These are phyloP conservation scores for Carallia brachiata DNA, from an alignment of 345 rosid species.

Conservation along the genomic window DNA sequence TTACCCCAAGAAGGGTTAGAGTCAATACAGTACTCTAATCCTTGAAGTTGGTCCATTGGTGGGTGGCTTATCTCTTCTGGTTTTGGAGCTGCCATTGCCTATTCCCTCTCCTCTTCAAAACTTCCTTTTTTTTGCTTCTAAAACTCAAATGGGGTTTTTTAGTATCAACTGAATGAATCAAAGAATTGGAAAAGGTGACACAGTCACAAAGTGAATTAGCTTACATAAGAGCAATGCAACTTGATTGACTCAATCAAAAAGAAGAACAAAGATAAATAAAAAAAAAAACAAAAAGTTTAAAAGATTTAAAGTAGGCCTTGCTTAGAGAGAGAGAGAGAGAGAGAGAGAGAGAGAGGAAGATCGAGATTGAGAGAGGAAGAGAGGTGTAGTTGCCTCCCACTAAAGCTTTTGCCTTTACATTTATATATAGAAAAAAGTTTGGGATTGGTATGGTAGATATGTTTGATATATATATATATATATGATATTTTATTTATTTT, in stretches of 20 bases:
- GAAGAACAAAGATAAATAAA: slow-evolving; percentile 12
- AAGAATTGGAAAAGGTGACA: slow-evolving; percentile 22
- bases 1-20: slow-evolving; percentile 98
- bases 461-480: too few species aligned
- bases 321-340: not conserved
- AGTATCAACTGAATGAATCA: slow-evolving; percentile 24
- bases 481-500: too few species aligned
- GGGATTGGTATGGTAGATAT: too few species aligned
- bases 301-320: not conserved
- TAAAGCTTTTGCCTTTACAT: slow-evolving; percentile 1
- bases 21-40: slow-evolving; percentile 96
- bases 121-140: not conserved
- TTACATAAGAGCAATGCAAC: slow-evolving; percentile 17
- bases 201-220: not conserved
- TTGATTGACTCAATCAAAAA: slow-evolving; percentile 19
- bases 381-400: slow-evolving; percentile 36
- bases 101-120: slow-evolving; percentile 6
- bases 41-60: slow-evolving; percentile 98
- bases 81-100: slow-evolving; percentile 72
- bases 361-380: not conserved
- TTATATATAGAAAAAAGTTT: too few species aligned
- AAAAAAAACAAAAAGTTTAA: slow-evolving; percentile 6
- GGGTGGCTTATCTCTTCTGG: slow-evolving; percentile 87
- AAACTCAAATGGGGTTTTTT: slow-evolving; percentile 25
- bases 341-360: slow-evolving; percentile 1